Evolutionary conservation across 352 stramenopile genomes (phyloP).

Genomic region (Peronospora belbahrii): DNA sequence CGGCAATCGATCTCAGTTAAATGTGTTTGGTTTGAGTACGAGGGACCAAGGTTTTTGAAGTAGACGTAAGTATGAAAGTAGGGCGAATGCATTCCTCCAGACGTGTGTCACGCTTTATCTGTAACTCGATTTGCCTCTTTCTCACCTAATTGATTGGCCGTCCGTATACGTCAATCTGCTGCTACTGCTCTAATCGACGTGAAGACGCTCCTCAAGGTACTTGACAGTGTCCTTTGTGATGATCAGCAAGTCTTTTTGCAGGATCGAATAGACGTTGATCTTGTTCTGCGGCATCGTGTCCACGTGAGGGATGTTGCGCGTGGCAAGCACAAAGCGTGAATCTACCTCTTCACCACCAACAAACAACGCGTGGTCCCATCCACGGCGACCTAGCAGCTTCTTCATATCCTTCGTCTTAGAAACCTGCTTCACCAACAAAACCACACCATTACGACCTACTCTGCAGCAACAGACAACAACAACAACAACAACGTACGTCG

Average conservation of each 20-base stretch:
- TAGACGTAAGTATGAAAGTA: constrained; percentile 1
- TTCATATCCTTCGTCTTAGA: constrained; percentile 87
- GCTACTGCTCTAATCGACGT: constrained; percentile 55
- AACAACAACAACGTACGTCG: constrained; percentile 37
- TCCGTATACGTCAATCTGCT: constrained; percentile 5
- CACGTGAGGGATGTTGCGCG: constrained; percentile 80
- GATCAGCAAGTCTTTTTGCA: constrained; percentile 84
- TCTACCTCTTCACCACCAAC: constrained; percentile 66
- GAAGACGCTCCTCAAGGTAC: constrained; percentile 82
- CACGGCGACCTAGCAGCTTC: constrained; percentile 58
- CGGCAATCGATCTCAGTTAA: constrained; percentile 43
- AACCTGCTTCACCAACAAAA: constrained; percentile 29
- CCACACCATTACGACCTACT: neutral
- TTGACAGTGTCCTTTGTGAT: constrained; percentile 81
- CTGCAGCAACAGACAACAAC: neutral
- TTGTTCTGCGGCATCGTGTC: constrained; percentile 80
- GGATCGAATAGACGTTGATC: constrained; percentile 87
- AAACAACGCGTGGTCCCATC: constrained; percentile 85
- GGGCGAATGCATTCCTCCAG: constrained; percentile 9
- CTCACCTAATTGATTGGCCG: constrained; percentile 12
- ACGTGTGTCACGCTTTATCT: constrained; percentile 17
- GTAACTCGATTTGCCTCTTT: constrained; percentile 12
- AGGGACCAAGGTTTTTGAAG: constrained; percentile 1
- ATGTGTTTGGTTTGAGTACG: constrained; percentile 39
- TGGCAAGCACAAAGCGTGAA: constrained; percentile 73